Percentiles rank a stretch among this genome's conserved stretches.
These are phyloP conservation scores for Kitagawia praeruptora DNA, from an alignment of 129 eudicot genomes.

Conservation along the genomic window DNA sequence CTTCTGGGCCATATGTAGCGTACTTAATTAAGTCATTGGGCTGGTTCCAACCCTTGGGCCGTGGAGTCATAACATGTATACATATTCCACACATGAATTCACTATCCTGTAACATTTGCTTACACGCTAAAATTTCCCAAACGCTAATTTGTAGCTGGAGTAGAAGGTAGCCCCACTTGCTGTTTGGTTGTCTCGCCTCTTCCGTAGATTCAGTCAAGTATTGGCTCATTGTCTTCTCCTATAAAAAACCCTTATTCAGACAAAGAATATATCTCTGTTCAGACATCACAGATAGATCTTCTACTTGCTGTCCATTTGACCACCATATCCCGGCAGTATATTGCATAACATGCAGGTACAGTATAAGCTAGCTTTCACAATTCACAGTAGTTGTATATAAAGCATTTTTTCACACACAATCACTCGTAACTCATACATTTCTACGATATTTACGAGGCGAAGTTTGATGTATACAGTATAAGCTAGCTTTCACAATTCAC, in stretches of 20 bases:
- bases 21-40: too few relatives aligned
- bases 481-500: too few relatives aligned
- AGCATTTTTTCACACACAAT: not conserved
- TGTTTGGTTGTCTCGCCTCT: conserved; percentile 42
- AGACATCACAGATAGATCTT: conserved; percentile 75
- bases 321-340: conserved; percentile 6
- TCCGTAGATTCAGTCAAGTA: conserved; percentile 25
- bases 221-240: conserved; percentile 18
- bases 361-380: conserved; percentile 33
- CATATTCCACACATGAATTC: conserved; percentile 14
- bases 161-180: conserved; percentile 20
- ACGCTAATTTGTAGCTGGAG: not conserved
- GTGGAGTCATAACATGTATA: too few relatives aligned
- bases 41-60: too few relatives aligned
- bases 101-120: not conserved
- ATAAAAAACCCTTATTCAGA: conserved; percentile 6
- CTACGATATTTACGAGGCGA: conserved; percentile 21
- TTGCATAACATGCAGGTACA: conserved; percentile 36
- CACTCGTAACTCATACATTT: not conserved
- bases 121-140: not conserved
- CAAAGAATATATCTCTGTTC: conserved; percentile 35
- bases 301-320: conserved; percentile 51
- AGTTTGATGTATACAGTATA: too few relatives aligned
- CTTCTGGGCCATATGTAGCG: too few relatives aligned
- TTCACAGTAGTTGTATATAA: conserved; percentile 22